Conservation (phyloP, 768 basidiomycete genomes). For the Calocybe indica region DNA sequence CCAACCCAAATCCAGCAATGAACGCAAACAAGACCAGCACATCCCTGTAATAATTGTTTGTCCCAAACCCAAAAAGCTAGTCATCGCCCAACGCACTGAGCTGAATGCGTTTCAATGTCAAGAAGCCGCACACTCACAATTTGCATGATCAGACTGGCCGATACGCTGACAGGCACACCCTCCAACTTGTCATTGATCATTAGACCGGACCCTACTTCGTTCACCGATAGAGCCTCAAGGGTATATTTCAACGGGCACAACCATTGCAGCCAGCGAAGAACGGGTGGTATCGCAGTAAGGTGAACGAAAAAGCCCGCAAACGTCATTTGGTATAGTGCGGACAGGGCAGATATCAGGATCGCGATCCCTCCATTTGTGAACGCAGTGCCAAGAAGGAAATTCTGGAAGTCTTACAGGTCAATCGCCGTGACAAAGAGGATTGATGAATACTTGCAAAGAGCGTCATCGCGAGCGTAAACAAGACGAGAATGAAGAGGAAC, state of each 20-base stretch:
- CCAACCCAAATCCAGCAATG: constrained; percentile 70
- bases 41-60: constrained; percentile 82
- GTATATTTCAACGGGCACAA: constrained; percentile 77
- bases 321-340: constrained; percentile 78
- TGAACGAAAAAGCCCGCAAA: constrained; percentile 94
- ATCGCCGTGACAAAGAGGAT: background rate
- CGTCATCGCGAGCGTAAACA: constrained; percentile 82
- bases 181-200: constrained; percentile 74
- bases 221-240: constrained; percentile 84
- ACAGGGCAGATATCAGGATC: constrained; percentile 77
- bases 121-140: constrained; percentile 40
- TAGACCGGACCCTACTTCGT: constrained; percentile 87
- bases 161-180: constrained; percentile 79
- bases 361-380: constrained; percentile 88
- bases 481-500: constrained; percentile 82
- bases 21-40: constrained; percentile 84
- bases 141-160: constrained; percentile 83
- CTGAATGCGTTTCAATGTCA: background rate
- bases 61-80: constrained; percentile 82
- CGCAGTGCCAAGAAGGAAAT: constrained; percentile 82
- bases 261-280: constrained; percentile 93
- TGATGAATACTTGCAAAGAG: constrained; percentile 56
- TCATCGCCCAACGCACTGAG: constrained; percentile 2
- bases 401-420: constrained; percentile 34
- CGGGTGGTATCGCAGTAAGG: constrained; percentile 76